Base-by-base conservation (phyloP, 2,329 filamentous ascomycete species). In the Penicillium olsonii region DNA sequence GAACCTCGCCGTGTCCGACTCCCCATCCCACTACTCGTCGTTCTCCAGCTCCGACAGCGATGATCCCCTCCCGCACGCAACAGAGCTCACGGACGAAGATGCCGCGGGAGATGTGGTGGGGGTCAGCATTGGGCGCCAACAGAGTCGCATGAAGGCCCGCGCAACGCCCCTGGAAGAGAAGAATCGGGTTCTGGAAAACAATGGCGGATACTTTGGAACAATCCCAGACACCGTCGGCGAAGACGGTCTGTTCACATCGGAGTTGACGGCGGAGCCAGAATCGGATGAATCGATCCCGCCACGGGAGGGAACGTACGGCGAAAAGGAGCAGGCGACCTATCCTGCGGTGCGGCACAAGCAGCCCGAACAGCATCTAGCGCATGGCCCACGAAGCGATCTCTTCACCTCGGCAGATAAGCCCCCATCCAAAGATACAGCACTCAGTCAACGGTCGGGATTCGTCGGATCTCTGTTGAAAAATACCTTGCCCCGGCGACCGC, bases 101-200 rank as follows among this genome's bases (percentile, higher is more conserved):
- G 68, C 65, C 40, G 68, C 67, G 33, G 59, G 66, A 47, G 65
- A 67, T 11, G 71, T 82, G 27, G 74, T 85, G 56, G 82, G 81
- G 2, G 74, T 85, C 59, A 84, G 82, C 61, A 83, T 85, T 54
- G 75, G 81, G 51, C 74, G 73, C 33, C 73, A 76, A 35, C 83
- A 85, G 63, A 81, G 76, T 42, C 75, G 78, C 37, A 71, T 84
- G 63, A 79, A 75, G 29, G 81, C 80, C 15, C 77, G 81, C 9
- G 73, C 74, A 35, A 84, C 81, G 4, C 81, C 82, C 1, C 79
- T 78, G 9, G 77, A 77, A 17, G 82, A 84, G 61, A 85, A 84
- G 63, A 77, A 73, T n/a, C 78, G 79, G 2, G 77, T 76, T 2
- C 68, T 85, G 57, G 78, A 81, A 52, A 69, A 74, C 17, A 69